phyloP scores from a whole-genome alignment of 768 basidiomycete genomes.

The Piloderma croceum region DNA sequence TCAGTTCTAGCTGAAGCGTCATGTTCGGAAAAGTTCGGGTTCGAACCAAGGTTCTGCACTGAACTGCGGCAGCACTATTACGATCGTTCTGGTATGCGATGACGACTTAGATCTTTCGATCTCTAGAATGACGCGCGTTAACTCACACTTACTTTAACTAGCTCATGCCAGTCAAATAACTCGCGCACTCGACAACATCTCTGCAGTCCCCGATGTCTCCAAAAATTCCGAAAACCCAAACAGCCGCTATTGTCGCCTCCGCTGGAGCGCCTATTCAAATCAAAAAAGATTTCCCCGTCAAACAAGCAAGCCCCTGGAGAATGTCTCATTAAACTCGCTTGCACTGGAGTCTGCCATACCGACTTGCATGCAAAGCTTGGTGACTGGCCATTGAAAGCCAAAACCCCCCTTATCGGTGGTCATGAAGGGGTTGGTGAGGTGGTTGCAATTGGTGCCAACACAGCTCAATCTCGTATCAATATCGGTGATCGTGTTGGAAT shows the following conservation, averaged over 20 bases:
- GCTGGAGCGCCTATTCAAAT: constrained; percentile 28
- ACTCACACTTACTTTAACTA: too few relatives aligned
- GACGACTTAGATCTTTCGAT: too few relatives aligned
- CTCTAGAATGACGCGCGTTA: too few relatives aligned
- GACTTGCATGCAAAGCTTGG: constrained; percentile 70
- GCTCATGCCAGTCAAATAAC: too few relatives aligned
- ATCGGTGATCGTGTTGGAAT: constrained; percentile 79
- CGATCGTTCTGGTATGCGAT: too few relatives aligned
- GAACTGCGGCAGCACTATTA: too few relatives aligned
- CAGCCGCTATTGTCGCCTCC: constrained; percentile 34
- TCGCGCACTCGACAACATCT: too few relatives aligned
- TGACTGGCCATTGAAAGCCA: constrained; percentile 77
- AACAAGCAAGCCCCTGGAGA: constrained; percentile 59
- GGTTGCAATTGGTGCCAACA: constrained; percentile 72
- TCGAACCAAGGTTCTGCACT: too few relatives aligned
- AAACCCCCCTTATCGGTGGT: constrained; percentile 67
- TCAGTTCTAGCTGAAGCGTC: too few relatives aligned
- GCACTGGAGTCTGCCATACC: constrained; percentile 83
- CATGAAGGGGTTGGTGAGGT: constrained; percentile 82
- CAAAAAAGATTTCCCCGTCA: constrained; percentile 49
- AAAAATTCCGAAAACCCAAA: constrained; percentile 37
- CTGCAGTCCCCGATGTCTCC: constrained; percentile 7
- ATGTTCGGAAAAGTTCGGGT: too few relatives aligned
- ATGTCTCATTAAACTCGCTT: constrained; percentile 70
- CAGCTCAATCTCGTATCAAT: constrained; percentile 54